Base-by-base conservation (phyloP, 352 stramenopile species). In the Halophytophthora batemanensis region DNA sequence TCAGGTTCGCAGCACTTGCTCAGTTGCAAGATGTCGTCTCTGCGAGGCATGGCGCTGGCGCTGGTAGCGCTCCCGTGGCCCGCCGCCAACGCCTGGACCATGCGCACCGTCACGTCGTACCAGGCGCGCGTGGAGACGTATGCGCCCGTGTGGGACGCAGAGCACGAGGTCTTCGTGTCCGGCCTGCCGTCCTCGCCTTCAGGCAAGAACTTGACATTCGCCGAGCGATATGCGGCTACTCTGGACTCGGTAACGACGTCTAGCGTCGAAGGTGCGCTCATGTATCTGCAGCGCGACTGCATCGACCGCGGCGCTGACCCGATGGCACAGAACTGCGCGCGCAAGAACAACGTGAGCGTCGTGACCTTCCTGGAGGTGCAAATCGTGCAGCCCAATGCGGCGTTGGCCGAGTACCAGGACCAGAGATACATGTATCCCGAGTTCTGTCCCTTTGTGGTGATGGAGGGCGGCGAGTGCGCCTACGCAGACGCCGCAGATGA, bases 201-300 rank as follows among this genome's bases (percentile, higher is more conserved):
- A 2, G 11, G 22, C 18, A 29, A 22, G 1, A 56, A 56, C 25
- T 33, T 64, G 14, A 63, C 70, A 2, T 87, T 87, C 45, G 47
- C 74, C 10, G 35, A 79, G 54, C 61, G 70, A 14, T 81, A 85
- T 45, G 39, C 39, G 23, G 74, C 78, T 15, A 67, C 66, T 19
- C 55, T 89, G 48, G 76, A 87, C 64, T 86, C 74, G 22, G 69
- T 87, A 23, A 86, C 77, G 33, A 90, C 79, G 2, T 77, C 79
- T 19, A 90, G 71, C 49, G 61, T 90, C 18, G 76, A 90, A 23
- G 78, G 78, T 21, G 74, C 65, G 17, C 64, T 89, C 38, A 79
- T 85, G 75, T 87, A 87, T 48, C 61, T 89, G 11, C 78, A 89
- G 47, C 66, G 74, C 21, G 75, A 87, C 62, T 86, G 75, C 19